Conservation (phyloP, 257 asterid species). For the Thymus quinquecostatus region DNA sequence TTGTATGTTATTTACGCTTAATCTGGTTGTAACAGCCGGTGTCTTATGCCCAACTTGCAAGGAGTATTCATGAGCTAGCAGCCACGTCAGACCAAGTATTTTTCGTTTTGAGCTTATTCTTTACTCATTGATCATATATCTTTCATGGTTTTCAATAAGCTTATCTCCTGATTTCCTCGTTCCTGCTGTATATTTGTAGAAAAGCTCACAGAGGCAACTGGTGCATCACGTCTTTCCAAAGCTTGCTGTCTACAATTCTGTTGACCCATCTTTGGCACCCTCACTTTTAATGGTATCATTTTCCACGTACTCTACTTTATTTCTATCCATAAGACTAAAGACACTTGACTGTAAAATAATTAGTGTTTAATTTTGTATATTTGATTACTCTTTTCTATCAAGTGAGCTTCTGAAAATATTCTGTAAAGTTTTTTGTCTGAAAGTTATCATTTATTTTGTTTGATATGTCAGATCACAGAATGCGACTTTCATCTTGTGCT, state of each 20-base stretch:
- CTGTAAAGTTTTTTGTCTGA: background rate
- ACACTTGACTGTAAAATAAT: background rate
- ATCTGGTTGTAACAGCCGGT: constrained; percentile 66
- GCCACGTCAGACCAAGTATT: constrained; percentile 96
- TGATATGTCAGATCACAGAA: background rate
- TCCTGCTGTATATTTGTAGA: constrained; percentile 54
- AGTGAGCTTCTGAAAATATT: constrained; percentile 18
- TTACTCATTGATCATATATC: constrained; percentile 10
- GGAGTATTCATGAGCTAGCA: constrained; percentile 98
- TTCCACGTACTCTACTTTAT: constrained; percentile 18
- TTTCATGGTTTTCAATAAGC: constrained; percentile 22
- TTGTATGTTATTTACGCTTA: constrained; percentile 31
- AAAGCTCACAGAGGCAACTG: constrained; percentile 95
- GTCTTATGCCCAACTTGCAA: constrained; percentile 98
- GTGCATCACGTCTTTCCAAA: constrained; percentile 95
- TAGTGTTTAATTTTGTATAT: constrained; percentile 12
- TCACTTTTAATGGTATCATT: constrained; percentile 90
- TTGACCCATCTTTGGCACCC: constrained; percentile 98
- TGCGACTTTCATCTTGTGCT: background rate
- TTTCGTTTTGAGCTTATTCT: constrained; percentile 26
- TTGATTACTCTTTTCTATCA: constrained; percentile 13
- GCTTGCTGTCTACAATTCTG: constrained; percentile 99
- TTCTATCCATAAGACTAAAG: constrained; percentile 19
- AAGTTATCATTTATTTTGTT: background rate
- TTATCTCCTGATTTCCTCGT: constrained; percentile 28